Evolutionary conservation across 257 asterid genomes (phyloP).

Genomic region (Salvia miltiorrhiza): DNA sequence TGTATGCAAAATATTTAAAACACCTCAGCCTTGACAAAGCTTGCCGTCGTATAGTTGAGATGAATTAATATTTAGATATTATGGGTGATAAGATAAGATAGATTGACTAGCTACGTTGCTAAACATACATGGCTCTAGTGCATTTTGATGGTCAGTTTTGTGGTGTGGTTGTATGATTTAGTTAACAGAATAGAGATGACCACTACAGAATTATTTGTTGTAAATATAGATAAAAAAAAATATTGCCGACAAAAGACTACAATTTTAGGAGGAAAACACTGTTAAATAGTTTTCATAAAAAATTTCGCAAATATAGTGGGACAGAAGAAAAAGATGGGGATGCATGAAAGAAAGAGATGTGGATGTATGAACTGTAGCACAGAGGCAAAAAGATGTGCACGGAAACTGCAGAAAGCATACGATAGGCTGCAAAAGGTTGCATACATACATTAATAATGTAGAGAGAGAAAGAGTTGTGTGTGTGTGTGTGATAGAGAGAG

Average conservation of each 20-base stretch:
- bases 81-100: background rate
- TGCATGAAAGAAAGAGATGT: constrained; percentile 27
- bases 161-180: background rate
- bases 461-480: constrained; percentile 14
- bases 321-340: constrained; percentile 27
- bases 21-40: too few species aligned
- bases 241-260: constrained; percentile 37
- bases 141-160: background rate
- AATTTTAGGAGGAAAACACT: constrained; percentile 12
- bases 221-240: background rate
- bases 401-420: constrained; percentile 40
- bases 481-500: constrained; percentile 24
- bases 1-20: too few species aligned
- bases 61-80: background rate
- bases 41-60: too few species aligned
- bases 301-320: constrained; percentile 29
- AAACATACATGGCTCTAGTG: background rate
- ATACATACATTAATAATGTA: constrained; percentile 28
- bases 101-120: background rate
- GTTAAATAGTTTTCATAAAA: background rate
- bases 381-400: constrained; percentile 28
- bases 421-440: constrained; percentile 40
- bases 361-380: constrained; percentile 32
- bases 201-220: background rate
- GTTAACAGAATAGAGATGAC: background rate